phyloP scores from a whole-genome alignment of 73 alveolate genomes.

The Halteria grandinella region DNA sequence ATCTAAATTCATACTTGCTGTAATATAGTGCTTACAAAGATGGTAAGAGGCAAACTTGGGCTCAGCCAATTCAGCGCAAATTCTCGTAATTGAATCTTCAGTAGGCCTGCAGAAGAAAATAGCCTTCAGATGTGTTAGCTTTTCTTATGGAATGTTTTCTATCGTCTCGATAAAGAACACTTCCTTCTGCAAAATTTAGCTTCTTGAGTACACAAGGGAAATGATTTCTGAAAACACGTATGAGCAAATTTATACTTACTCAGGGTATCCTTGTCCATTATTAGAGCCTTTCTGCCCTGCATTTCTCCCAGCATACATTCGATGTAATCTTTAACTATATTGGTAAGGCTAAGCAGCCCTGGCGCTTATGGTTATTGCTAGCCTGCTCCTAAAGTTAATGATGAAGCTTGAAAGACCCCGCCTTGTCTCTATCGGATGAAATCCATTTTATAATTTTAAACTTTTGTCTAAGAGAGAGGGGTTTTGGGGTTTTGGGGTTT shows the following conservation, averaged over 20 bases:
- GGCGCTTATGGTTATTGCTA: no score
- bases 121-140: slow-evolving; percentile 77
- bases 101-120: slow-evolving; percentile 80
- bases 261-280: slow-evolving; percentile 85
- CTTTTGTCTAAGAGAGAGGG: no score
- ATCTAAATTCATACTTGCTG: not conserved
- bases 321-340: slow-evolving; percentile 74
- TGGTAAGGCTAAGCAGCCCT: slow-evolving; percentile 54
- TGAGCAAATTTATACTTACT: not conserved
- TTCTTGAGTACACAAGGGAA: slow-evolving; percentile 76
- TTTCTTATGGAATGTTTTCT: slow-evolving; percentile 77
- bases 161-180: slow-evolving; percentile 83
- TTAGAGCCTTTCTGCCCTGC: slow-evolving; percentile 85
- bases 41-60: slow-evolving; percentile 82
- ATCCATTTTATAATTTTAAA: no score
- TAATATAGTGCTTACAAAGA: slow-evolving; percentile 56
- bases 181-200: slow-evolving; percentile 76
- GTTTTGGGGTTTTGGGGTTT: no score
- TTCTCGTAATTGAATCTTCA: slow-evolving; percentile 56
- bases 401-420: no score
- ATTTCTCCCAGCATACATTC: slow-evolving; percentile 83
- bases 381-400: no score
- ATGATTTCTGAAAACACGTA: slow-evolving; percentile 45
- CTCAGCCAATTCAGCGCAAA: slow-evolving; percentile 65
- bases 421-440: no score